Base-by-base conservation (phyloP, 495 filamentous ascomycete genomes). In the Margaritispora aquatica region DNA sequence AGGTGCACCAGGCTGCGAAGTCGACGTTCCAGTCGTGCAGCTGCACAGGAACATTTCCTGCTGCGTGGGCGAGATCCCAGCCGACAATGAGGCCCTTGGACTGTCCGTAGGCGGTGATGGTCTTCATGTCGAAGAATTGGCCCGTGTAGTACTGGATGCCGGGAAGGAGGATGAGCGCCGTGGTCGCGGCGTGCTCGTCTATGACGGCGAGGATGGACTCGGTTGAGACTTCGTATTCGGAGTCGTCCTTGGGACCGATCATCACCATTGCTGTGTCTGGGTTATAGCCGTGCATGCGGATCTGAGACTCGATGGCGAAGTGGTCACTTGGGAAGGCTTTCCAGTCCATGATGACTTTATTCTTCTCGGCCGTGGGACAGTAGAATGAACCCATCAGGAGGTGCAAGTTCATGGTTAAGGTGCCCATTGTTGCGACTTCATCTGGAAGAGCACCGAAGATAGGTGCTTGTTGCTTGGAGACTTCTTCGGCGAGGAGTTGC, bases 251-350 rank as follows among this genome's bases (percentile, higher is more conserved):
- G 0, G 92, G 89, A 62, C 86, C 81, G 54, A 96, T 86, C 41
- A 85, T 74, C 17, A 96, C 77, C 84, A 96, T 90, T 52, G 88
- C 80, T 24, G 84, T 79, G 26, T 82, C 69, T 0, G 88, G 84
- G 41, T 83, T 70, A n/a, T 92, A 79, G 48, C 83, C 80, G 70
- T 95, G 90, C 69, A 89, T 85, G 52, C 76, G 77, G 58, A 97
- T 86, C 68, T 97, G 92, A 46, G 88, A 92, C 70, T 93, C 84
- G 11, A 96, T 83, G 23, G 89, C 91, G 70, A 91, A 97, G 41
- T 96, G 89, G 74, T 98, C 94, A 73, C 87, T 92, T n/a, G 94
- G 94, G 67, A 98, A 98, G 0, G 94, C 92, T 70, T 94, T 96
- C 66, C 85, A 87, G 74, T 98, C 94, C 21, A 97, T 74, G 46